These are phyloP conservation scores for Moelleriella libera DNA, from an alignment of 2,329 filamentous ascomycete species.

Conservation along the genomic window DNA sequence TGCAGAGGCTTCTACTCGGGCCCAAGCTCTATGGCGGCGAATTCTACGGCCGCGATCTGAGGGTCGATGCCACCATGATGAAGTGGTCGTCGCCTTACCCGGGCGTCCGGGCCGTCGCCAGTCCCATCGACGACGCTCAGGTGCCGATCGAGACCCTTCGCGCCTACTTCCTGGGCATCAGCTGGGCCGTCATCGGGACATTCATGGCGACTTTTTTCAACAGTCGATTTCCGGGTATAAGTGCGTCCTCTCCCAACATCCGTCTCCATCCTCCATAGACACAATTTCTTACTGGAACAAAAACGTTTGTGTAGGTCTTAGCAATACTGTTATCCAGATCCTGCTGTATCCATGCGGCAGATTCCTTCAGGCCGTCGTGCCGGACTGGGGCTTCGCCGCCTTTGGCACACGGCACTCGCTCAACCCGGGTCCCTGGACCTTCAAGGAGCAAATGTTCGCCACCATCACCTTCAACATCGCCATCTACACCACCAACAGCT, in stretches of 20 bases:
- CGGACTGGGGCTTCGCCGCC: conserved; percentile 28
- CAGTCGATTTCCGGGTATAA: conserved; percentile 22
- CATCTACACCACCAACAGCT: conserved; percentile 29
- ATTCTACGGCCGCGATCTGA: conserved; percentile 24
- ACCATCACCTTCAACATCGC: conserved; percentile 42
- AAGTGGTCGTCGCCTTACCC: conserved; percentile 27
- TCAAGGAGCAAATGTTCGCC: conserved; percentile 47
- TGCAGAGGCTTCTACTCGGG: conserved; percentile 21
- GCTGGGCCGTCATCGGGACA: conserved; percentile 7
- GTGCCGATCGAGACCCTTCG: conserved; percentile 25
- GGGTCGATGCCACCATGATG: conserved; percentile 24
- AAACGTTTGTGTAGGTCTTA: conserved; percentile 9
- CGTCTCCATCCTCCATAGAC: not conserved
- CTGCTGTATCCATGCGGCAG: conserved; percentile 31
- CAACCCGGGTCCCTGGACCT: conserved; percentile 40
- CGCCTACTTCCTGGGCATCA: conserved; percentile 25
- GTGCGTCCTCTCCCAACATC: conserved; percentile 1
- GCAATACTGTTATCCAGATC: conserved; percentile 26
- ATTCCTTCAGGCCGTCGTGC: conserved; percentile 25
- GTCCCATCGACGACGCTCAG: conserved; percentile 18
- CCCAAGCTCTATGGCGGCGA: conserved; percentile 22
- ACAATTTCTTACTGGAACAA: not conserved
- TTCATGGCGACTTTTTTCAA: conserved; percentile 27
- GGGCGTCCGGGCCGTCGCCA: conserved; percentile 24
- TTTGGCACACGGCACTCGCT: conserved; percentile 26